Base-by-base conservation (phyloP, 192 early-diverging fungal genomes). In the Gaertneriomyces semiglobifer region DNA sequence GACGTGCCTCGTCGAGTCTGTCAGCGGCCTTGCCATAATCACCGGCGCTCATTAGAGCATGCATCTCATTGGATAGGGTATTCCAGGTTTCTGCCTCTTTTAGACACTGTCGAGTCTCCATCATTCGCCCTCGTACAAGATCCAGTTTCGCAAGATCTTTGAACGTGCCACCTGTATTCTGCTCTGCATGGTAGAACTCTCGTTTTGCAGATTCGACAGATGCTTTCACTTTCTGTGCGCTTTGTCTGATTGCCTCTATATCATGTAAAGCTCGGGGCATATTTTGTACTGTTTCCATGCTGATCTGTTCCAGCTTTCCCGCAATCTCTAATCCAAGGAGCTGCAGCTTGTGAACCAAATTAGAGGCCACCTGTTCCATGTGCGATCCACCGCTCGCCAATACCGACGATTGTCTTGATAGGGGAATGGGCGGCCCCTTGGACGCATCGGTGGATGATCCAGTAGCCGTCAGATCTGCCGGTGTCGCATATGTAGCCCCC, bases 51-150 rank as follows among this genome's bases (percentile, higher is more conserved):
- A 93, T 81, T n/a, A 89, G 79, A 4, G 76, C 77, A 20, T 85
- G 75, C 58, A 89, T 85, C 63, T 93, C 90, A 0, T 77, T 63
- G 25, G 86, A 80, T 44, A 93, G 80, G 39, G 88, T 88, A 39
- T 68, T 85, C 91, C 91, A 93, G 71, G 87, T 90, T 54, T 93
- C 90, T 0, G 89, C 84, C 60, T 93, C 89, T 56, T 81, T 77
- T 0, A 93, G 67, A 2, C 83, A 59, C n/a, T 77, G 63, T 14
- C 81, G 70, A 38, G 87, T 86, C 4, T 68, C 65, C 57, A 86
- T 82, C 90, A 92, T 92, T 2, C 90, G 70, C 6, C 74, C 76
- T 19, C 88, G 80, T 50, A 89, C 86, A 1, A 79, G 67, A 72
- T 90, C 89, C 4, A 89, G 65, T 45, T 81, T 77, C 42, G 80